Base-by-base conservation (phyloP, 225 moss, liverwort and hornwort genomes). In the Antitrichia curtipendula region DNA sequence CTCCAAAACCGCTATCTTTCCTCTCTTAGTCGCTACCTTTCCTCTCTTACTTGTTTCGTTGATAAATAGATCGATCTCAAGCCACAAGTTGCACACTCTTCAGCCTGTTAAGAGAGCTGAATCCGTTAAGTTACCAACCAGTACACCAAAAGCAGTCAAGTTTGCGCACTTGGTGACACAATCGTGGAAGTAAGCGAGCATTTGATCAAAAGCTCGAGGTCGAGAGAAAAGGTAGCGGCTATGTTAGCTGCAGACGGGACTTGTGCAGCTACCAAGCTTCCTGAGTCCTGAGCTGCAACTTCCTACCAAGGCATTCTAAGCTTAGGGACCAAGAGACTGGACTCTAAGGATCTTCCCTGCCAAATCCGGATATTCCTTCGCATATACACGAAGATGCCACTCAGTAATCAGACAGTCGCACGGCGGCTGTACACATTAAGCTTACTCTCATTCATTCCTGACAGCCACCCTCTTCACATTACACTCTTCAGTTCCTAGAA, bases 301-400 rank as follows among this genome's bases (percentile, higher is more conserved):
- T 40, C 75, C 52, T 73, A 24, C 52, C 52, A 53, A 78, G 38
- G 16, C 77, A 25, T 36, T 23, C 77, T 54, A n/a, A 77, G 77
- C 23, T 54, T 38, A 78, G 78, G 40, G 12, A n/a, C 23, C n/a
- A 29, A 60, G 68, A 78, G 82, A 34, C 56, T 17, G 7, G 7
- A 45, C 52, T 53, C 60, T 19, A 13, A 12, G 88, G 65, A 91
- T 84, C 84, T 89, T 80, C 81, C 73, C 27, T 47, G 19, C 27
- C 16, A 63, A 54, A 8, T 23, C 10, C 29, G 91, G 89, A 91
- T 91, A 91, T 91, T 89, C 91, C 64, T 58, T 71, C 50, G 87
- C 41, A 89, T 87, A 77, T 85, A 19, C 47, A 75, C 25, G 32
- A 38, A 63, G 89, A 91, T 91, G 57, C 86, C 86, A 34, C 45